Percentiles rank a stretch among this genome's conserved stretches.
Evolutionary conservation across 768 basidiomycete species (phyloP).

Genomic region (Mycena rebaudengoi): DNA sequence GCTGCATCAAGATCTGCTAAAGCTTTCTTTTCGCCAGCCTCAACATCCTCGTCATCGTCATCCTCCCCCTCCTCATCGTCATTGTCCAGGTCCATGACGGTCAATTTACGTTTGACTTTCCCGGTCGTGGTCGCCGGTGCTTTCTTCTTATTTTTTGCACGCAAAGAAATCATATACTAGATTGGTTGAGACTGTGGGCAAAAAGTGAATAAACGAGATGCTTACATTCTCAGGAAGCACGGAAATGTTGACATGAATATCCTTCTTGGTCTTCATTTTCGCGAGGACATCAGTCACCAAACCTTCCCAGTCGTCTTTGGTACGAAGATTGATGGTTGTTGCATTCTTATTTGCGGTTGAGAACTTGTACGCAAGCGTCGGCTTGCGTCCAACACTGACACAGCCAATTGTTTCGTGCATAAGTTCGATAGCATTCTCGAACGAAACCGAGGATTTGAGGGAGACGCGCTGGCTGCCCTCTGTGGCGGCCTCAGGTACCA

Average conservation of each 20-base stretch:
- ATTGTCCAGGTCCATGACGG: constrained; percentile 14
- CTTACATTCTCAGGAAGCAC: constrained; percentile 5
- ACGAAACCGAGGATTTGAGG: background rate
- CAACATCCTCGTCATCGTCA: constrained; percentile 5
- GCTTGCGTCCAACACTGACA: background rate
- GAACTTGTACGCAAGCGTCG: constrained; percentile 6
- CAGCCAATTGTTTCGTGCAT: constrained; percentile 7
- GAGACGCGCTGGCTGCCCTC: constrained; percentile 1
- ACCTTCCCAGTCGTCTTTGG: background rate
- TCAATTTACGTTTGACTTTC: background rate
- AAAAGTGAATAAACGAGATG: background rate
- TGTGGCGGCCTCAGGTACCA: background rate
- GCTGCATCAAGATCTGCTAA: background rate
- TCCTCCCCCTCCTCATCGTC: background rate
- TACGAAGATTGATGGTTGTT: background rate
- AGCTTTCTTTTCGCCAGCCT: background rate
- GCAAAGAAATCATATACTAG: constrained; percentile 9
- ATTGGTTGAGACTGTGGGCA: background rate
- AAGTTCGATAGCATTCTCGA: constrained; percentile 14
- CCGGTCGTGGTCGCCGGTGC: background rate
- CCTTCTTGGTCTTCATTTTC: background rate
- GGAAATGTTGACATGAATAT: background rate
- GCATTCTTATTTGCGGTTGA: background rate
- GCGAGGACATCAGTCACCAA: background rate
- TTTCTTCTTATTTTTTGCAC: background rate